Evolutionary conservation across 495 filamentous ascomycete genomes (phyloP).

Genomic region (Penicillium turbatum): DNA sequence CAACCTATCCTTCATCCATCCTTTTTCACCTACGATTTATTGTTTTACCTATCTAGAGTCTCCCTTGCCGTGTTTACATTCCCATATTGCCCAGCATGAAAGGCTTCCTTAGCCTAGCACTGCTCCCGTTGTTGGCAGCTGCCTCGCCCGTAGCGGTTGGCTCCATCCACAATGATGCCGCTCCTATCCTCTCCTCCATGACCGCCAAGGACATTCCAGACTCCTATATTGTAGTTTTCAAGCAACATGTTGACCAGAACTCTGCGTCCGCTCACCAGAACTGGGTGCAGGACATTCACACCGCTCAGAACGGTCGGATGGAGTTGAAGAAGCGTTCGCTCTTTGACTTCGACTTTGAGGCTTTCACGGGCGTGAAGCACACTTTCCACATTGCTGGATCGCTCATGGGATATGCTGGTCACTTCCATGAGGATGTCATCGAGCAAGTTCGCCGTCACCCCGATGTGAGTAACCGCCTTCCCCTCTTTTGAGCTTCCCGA

Average conservation of each 20-base stretch:
- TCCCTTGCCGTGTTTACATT: conserved; percentile 26
- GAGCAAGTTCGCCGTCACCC: conserved; percentile 93
- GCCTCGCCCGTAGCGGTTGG: conserved; percentile 74
- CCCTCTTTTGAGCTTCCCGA: conserved; percentile 3
- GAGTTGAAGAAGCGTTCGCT: conserved; percentile 90
- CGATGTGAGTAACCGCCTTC: conserved; percentile 68
- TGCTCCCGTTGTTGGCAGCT: conserved; percentile 62
- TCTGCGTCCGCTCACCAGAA: conserved; percentile 71
- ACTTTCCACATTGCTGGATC: conserved; percentile 85
- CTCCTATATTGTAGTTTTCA: conserved; percentile 97
- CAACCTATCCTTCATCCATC: conserved; percentile 23
- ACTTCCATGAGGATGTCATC: conserved; percentile 90
- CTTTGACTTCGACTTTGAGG: conserved; percentile 62
- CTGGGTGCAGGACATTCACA: conserved; percentile 82
- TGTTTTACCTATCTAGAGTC: conserved; percentile 21
- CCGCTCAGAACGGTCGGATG: conserved; percentile 53
- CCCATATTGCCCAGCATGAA: conserved; percentile 63
- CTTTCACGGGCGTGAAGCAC: conserved; percentile 86
- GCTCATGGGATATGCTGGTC: conserved; percentile 87
- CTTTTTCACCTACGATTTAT: conserved; percentile 19
- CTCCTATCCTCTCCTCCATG: conserved; percentile 79
- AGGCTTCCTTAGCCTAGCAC: conserved; percentile 58
- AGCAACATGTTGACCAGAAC: conserved; percentile 75
- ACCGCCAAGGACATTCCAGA: conserved; percentile 76
- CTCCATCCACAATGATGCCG: conserved; percentile 79